Percentiles rank a stretch among this genome's conserved stretches.
These are phyloP conservation scores for Salix koriyanagi DNA, from an alignment of 345 rosid genomes.

Conservation along the genomic window DNA sequence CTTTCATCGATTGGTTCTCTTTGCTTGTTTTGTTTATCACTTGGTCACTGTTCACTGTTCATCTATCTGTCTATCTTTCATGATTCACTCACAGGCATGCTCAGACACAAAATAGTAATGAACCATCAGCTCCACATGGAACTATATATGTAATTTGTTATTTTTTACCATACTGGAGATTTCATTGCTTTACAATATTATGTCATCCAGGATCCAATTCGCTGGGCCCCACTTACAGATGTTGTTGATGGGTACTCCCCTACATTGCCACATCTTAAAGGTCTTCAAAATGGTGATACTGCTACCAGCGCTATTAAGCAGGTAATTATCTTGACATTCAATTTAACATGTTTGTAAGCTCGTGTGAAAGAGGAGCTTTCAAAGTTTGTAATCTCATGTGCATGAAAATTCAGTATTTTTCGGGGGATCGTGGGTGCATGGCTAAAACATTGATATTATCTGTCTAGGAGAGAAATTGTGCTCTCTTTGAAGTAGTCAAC, in stretches of 20 bases:
- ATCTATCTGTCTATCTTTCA: neutral
- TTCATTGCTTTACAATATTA: slow-evolving; percentile 1
- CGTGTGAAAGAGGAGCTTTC: neutral
- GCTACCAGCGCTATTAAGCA: slow-evolving; percentile 99
- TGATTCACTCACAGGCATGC: neutral
- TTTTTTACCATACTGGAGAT: neutral
- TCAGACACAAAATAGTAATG: neutral
- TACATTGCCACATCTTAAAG: slow-evolving; percentile 95
- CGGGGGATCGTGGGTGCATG: neutral
- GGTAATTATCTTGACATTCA: slow-evolving; percentile 39
- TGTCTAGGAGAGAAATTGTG: neutral
- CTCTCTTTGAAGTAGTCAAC: neutral
- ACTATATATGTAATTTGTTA: neutral
- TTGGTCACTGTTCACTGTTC: slow-evolving; percentile 4
- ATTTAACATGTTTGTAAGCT: neutral
- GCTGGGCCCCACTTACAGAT: slow-evolving; percentile 93
- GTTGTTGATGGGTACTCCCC: slow-evolving; percentile 97
- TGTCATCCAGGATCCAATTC: slow-evolving; percentile 74
- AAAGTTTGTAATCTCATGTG: neutral
- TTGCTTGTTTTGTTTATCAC: neutral
- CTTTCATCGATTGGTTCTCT: neutral
- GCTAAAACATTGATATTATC: neutral
- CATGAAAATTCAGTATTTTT: neutral
- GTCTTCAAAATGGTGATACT: slow-evolving; percentile 97
- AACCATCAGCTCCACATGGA: neutral